Evolutionary conservation across 2,329 filamentous ascomycete species (phyloP).

Genomic region (Penicillium concentricum): DNA sequence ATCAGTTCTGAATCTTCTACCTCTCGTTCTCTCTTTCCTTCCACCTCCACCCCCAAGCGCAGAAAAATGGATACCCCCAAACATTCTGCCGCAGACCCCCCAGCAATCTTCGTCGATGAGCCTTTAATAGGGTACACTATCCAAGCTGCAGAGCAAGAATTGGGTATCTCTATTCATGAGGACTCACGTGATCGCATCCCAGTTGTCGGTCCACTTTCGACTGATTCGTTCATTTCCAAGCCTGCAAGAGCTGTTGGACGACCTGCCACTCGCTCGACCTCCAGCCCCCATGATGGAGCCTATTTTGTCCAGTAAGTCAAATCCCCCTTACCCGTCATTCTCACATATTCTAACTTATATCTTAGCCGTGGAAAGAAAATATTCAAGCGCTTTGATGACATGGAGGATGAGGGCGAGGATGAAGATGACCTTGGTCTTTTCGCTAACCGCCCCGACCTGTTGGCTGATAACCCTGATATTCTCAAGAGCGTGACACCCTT

Average conservation of each 20-base stretch:
- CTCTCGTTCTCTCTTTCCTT: constrained; percentile 56
- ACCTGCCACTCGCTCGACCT: constrained; percentile 8
- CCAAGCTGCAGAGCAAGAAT: not conserved
- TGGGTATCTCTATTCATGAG: constrained; percentile 58
- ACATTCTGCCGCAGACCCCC: constrained; percentile 29
- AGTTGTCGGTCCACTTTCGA: constrained; percentile 28
- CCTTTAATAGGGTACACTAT: constrained; percentile 23
- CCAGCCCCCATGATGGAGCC: not conserved
- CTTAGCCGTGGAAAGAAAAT: constrained; percentile 61
- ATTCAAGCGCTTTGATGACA: constrained; percentile 55
- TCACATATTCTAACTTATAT: constrained; percentile 25
- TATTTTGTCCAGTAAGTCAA: constrained; percentile 25
- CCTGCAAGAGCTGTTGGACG: not conserved
- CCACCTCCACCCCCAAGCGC: constrained; percentile 48
- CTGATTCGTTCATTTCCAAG: constrained; percentile 54
- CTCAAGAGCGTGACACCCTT: constrained; percentile 47
- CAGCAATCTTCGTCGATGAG: constrained; percentile 25
- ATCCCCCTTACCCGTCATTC: constrained; percentile 16
- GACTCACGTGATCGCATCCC: constrained; percentile 61
- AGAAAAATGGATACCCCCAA: constrained; percentile 43
- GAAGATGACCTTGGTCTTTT: constrained; percentile 46
- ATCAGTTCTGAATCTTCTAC: constrained; percentile 47
- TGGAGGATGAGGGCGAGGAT: constrained; percentile 41
- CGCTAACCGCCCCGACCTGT: constrained; percentile 39
- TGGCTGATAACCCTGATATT: constrained; percentile 28